Conservation (phyloP, 1,284 basidiomycete species). For the Malassezia globosa region DNA sequence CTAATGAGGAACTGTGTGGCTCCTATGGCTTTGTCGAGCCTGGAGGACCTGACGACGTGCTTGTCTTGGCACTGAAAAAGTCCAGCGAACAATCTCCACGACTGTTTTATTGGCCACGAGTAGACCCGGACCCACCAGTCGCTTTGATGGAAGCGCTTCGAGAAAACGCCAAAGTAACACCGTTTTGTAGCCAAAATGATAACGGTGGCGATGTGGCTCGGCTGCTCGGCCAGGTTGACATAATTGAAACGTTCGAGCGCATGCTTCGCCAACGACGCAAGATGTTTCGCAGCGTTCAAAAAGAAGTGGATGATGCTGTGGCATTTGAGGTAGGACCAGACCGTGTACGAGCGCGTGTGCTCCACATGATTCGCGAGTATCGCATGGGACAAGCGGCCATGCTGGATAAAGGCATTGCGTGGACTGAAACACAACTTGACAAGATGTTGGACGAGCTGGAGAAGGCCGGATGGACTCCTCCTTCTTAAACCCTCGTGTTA, state of each 20-base stretch:
- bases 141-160: slow-evolving; percentile 9
- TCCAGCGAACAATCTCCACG: not conserved
- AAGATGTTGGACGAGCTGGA: not conserved
- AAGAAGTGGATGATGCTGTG: slow-evolving; percentile 4
- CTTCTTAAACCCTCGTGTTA: too few species aligned
- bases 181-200: not conserved
- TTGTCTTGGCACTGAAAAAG: slow-evolving; percentile 22
- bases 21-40: slow-evolving; percentile 34
- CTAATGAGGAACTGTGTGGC: slow-evolving; percentile 36
- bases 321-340: not conserved
- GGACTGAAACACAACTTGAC: not conserved
- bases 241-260: slow-evolving; percentile 6
- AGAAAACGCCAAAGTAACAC: not conserved
- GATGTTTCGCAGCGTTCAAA: not conserved
- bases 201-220: not conserved
- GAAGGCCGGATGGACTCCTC: not conserved
- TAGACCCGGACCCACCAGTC: slow-evolving; percentile 9
- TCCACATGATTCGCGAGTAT: slow-evolving; percentile 15
- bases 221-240: slow-evolving; percentile 1
- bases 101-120: slow-evolving; percentile 4
- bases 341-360: not conserved
- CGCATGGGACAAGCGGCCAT: slow-evolving; percentile 4
- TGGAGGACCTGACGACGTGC: slow-evolving; percentile 22
- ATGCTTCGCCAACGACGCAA: slow-evolving; percentile 1
- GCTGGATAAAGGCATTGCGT: not conserved